Evolutionary conservation across 2,329 filamentous ascomycete species (phyloP).

Genomic region (Zymoseptoria tritici): DNA sequence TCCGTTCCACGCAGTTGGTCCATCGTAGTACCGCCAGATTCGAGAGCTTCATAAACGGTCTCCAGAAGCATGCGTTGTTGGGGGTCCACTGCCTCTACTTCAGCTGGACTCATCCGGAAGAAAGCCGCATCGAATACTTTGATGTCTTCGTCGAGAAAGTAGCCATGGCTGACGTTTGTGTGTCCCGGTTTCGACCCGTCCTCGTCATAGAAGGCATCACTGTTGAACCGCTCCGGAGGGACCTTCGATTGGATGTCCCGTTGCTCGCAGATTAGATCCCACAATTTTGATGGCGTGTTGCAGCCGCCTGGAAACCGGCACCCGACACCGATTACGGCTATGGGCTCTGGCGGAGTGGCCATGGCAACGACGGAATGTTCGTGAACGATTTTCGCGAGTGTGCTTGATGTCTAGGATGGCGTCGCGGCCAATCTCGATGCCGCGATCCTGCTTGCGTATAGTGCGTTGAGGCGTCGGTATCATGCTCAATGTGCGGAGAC

Average conservation of each 20-base stretch:
- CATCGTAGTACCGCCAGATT: conserved; percentile 12
- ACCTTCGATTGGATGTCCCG: conserved; percentile 12
- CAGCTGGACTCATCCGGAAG: conserved; percentile 17
- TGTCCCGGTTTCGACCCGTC: conserved; percentile 12
- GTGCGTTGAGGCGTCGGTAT: background rate
- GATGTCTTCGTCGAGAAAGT: conserved; percentile 21
- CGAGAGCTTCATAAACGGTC: conserved; percentile 18
- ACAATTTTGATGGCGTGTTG: conserved; percentile 16
- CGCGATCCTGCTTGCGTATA: conserved; percentile 1
- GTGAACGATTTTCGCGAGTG: background rate
- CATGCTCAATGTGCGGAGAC: too few species aligned
- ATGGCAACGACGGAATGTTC: background rate
- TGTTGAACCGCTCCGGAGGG: conserved; percentile 17
- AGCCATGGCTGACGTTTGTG: conserved; percentile 14
- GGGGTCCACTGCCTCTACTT: conserved; percentile 23
- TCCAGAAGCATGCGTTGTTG: conserved; percentile 24
- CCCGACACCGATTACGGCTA: conserved; percentile 12
- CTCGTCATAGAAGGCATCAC: conserved; percentile 19
- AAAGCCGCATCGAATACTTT: conserved; percentile 20
- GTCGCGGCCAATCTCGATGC: background rate
- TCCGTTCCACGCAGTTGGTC: conserved; percentile 10
- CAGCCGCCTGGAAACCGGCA: conserved; percentile 18
- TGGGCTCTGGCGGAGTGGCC: conserved; percentile 3
- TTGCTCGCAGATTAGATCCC: conserved; percentile 15
- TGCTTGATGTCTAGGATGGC: background rate